These are phyloP conservation scores for Phycomyces blakesleeanus DNA, from an alignment of 192 early-diverging fungal species.

Conservation along the genomic window DNA sequence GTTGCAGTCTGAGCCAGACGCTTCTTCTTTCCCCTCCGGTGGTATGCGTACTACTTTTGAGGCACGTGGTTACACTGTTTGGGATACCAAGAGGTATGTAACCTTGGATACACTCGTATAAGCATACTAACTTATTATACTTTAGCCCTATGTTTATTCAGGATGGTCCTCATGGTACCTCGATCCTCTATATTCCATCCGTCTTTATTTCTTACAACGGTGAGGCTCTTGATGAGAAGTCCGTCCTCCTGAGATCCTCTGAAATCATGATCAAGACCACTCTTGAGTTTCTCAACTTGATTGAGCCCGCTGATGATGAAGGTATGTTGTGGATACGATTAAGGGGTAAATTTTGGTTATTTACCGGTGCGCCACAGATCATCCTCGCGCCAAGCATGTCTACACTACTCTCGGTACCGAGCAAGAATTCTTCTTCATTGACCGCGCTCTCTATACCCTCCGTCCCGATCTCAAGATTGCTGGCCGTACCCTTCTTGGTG, in stretches of 20 bases:
- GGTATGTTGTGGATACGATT: conserved; percentile 31
- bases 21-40: conserved; percentile 98
- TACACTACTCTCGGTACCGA: conserved; percentile 94
- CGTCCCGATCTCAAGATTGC: conserved; percentile 96
- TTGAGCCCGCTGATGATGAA: conserved; percentile 51
- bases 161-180: conserved; percentile 85
- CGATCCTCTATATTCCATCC: conserved; percentile 94
- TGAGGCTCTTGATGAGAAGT: conserved; percentile 98
- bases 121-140: conserved; percentile 1
- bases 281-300: conserved; percentile 73
- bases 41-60: conserved; percentile 98
- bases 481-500: conserved; percentile 91
- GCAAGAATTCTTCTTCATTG: conserved; percentile 99
- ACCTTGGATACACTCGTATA: not conserved
- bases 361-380: conserved; percentile 32
- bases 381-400: conserved; percentile 70
- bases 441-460: conserved; percentile 89
- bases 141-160: conserved; percentile 92
- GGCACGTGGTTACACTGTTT: conserved; percentile 99
- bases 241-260: conserved; percentile 89
- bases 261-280: conserved; percentile 81
- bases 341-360: conserved; percentile 11
- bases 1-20: conserved; percentile 98
- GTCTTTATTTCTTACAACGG: conserved; percentile 99
- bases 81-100: conserved; percentile 79